Conservation (phyloP, 768 basidiomycete species). For the Suillus variegatus region DNA sequence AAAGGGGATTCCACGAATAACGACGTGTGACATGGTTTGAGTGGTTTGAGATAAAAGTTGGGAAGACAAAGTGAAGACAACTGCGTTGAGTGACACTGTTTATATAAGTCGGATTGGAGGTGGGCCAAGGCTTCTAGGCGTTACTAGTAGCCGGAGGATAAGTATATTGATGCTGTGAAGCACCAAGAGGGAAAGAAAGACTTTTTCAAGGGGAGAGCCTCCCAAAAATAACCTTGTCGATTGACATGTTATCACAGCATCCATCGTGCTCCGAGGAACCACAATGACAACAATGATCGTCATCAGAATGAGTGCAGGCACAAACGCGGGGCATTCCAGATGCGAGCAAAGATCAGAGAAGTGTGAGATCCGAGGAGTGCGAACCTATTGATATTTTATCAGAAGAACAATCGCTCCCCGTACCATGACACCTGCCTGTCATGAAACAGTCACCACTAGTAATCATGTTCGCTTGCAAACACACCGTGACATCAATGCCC, state of each 20-base stretch:
- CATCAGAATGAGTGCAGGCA: not conserved
- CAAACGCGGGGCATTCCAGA: not conserved
- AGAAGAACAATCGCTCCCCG: not conserved
- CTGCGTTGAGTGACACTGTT: not conserved
- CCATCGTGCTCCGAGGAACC: not conserved
- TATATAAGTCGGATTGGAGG: slow-evolving; percentile 20
- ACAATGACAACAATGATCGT: not conserved
- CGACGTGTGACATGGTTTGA: slow-evolving; percentile 37
- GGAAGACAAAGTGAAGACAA: slow-evolving; percentile 1
- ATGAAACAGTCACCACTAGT: not conserved
- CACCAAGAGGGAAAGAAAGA: not conserved
- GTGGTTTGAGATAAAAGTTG: not conserved
- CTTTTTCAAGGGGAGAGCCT: not conserved
- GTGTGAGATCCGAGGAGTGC: not conserved
- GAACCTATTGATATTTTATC: not conserved
- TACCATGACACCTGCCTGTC: not conserved
- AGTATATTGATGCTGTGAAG: not conserved
- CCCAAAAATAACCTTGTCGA: not conserved
- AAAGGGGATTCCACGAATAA: slow-evolving; percentile 46
- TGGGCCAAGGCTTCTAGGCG: not conserved
- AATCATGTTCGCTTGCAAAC: not conserved
- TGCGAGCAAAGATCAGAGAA: not conserved
- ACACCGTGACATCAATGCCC: not conserved
- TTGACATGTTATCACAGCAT: not conserved
- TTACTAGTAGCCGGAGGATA: not conserved